Base-by-base conservation (phyloP, 2,329 filamentous ascomycete species). In the Colletotrichum tropicale region DNA sequence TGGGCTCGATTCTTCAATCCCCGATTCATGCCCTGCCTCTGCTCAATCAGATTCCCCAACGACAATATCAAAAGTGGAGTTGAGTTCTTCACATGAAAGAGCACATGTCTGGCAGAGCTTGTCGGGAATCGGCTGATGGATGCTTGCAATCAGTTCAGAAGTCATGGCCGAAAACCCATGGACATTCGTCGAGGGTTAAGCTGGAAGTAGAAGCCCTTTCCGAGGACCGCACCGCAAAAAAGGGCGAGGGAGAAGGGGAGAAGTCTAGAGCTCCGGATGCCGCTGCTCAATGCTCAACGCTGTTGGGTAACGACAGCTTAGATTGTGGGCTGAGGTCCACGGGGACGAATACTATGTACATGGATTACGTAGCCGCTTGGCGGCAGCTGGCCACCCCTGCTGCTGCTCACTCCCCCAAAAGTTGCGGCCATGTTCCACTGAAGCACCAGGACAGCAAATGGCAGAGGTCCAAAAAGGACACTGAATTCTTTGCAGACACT, bases 61-160 rank as follows among this genome's bases (percentile, higher is more conserved):
- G 66, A 74, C 70, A 65, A 52, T 26, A 21, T 30, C 70, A 76
- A 76, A 76, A 76, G 74, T 73, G 74, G 74, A 73, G 74, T 65
- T 34, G 32, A 52, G 34, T 34, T 64, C 70, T 73, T 76, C 74
- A 76, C 74, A 76, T 76, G 74, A 36, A 68, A 36, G 58, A 52
- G 58, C 43, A 75, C 64, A 73, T 60, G 65, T 58, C 70, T 32
- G 48, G n/a, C 58, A 69, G 24, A 62, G 62, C 73, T 21, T 64
- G 62, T 75, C 73, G 69, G 72, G 66, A 62, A 73, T 76, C 65
- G 70, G 48, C 64, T 73, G 70, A 75, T 65, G 70, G 70, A 65
- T 30, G 65, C 36, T 26, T 38, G 43, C 74, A 69, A 69, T 69
- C 74, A 65, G 66, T 36, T 73, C 55, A 48, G 55, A 73, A 28